These are phyloP conservation scores for Blastobotrys malaysiensis DNA, from an alignment of 1,139 yeast species.

Conservation along the genomic window DNA sequence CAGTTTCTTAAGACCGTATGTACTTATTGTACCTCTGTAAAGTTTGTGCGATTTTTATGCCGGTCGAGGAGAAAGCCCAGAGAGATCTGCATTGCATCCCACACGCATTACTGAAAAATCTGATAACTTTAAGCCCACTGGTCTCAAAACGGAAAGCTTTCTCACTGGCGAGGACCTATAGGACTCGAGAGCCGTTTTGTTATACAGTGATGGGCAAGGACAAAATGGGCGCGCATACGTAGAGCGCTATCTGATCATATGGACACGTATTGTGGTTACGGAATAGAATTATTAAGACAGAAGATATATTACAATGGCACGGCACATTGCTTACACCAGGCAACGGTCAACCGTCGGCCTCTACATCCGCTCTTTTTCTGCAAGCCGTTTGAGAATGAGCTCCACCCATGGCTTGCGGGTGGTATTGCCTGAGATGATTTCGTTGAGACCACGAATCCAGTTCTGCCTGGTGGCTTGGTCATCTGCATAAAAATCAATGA, in stretches of 20 bases:
- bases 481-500: slow-evolving; percentile 64
- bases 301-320: background rate
- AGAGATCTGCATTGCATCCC: background rate
- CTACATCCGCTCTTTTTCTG: slow-evolving; percentile 2
- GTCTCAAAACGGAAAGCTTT: background rate
- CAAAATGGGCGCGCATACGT: too few species aligned
- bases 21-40: too few species aligned
- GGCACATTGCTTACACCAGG: background rate
- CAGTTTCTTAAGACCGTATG: background rate
- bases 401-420: slow-evolving; percentile 26
- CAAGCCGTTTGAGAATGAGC: slow-evolving; percentile 15
- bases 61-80: background rate
- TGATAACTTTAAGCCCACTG: background rate
- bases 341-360: background rate
- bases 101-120: background rate
- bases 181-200: background rate
- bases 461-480: slow-evolving; percentile 43
- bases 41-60: too few species aligned
- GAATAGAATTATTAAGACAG: background rate
- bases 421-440: slow-evolving; percentile 20
- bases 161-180: background rate
- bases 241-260: background rate
- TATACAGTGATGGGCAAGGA: background rate
- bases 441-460: slow-evolving; percentile 40
- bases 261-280: background rate